A percentile compares a stretch with the other conserved stretches of the same genome.
These are phyloP conservation scores for Arctium minus DNA, from an alignment of 129 eudicot genomes.

Conservation along the genomic window DNA sequence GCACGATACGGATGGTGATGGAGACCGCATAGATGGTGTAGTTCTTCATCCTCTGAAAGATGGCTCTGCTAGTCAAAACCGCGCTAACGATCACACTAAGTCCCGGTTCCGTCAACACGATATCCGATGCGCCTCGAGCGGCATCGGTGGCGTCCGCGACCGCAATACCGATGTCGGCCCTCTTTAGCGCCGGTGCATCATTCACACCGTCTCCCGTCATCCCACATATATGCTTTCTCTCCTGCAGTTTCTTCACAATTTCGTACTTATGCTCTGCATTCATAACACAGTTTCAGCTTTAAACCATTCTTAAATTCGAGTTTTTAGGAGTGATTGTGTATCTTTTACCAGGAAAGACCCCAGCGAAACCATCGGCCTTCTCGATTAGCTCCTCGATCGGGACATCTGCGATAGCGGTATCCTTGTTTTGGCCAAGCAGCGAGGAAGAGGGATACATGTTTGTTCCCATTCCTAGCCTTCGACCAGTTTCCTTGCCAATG, in stretches of 20 bases:
- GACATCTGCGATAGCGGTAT: constrained; percentile 47
- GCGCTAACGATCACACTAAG: constrained; percentile 82
- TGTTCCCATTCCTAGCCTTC: constrained; percentile 91
- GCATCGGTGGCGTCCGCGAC: constrained; percentile 97
- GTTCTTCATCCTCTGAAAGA: constrained; percentile 92
- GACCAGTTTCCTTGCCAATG: constrained; percentile 92
- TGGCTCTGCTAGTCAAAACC: constrained; percentile 82
- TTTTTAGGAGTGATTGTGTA: background rate
- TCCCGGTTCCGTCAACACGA: constrained; percentile 87
- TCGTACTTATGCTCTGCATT: constrained; percentile 83
- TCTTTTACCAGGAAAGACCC: constrained; percentile 74
- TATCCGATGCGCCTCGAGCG: constrained; percentile 86
- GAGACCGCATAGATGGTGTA: constrained; percentile 92
- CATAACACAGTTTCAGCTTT: background rate
- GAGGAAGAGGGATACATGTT: constrained; percentile 96
- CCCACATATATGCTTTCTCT: constrained; percentile 74
- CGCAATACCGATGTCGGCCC: constrained; percentile 90
- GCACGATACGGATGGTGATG: constrained; percentile 82
- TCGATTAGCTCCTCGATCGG: constrained; percentile 88
- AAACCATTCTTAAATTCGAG: background rate
- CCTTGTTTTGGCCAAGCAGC: constrained; percentile 82
- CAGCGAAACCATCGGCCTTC: constrained; percentile 94
- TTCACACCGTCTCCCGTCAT: constrained; percentile 98
- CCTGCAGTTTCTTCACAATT: constrained; percentile 88
- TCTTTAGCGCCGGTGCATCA: constrained; percentile 85